Evolutionary conservation across 2,329 filamentous ascomycete species (phyloP), one percentile per base, ranked within the genome.

Genomic region (Claviceps sp.): DNA sequence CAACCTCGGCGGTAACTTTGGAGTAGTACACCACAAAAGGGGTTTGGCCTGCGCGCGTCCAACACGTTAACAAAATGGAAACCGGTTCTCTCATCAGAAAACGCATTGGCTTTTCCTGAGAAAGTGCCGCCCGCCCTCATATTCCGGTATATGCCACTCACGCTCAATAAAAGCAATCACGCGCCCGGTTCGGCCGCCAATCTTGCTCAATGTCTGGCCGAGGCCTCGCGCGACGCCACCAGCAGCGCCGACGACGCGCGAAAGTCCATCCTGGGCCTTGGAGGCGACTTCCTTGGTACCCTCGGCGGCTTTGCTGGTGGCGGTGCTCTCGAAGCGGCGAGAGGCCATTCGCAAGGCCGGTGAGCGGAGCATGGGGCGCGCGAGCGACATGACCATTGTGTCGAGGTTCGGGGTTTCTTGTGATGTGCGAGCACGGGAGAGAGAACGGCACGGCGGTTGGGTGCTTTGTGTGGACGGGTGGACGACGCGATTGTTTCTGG

Each of bases 21-120:
- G 85, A 83, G 78, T 97, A 98, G 81, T 96, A 96, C 67, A 94
- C 67, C 58, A 89, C 84, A 56, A 84, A 83, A 61, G 93, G 93
- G 61, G 90, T 81, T 74, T 93, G 78, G 70, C 83, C 91, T 96
- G 66, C 26, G 22, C 30, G 7, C 20, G 8, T 9, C 20, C 34
- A 42, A 11, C 30, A n/a, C 26, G 30, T 50, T 30, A 50, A 42
- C 42, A 7, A 20, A n/a, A 13, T 8, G 1, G 4, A 8, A 8
- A 5, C 6, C 18, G 5, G 37, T 4, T 24, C 2, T 16, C 6
- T 1, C 9, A 34, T 30, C 30, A 11, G 3, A 8, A 5, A 4
- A 8, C 24, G 24, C 18, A n/a, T 18, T 4, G 4, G 2, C 3
- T 4, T 6, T 20, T 47, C 30, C 30, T n/a, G 30, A 11, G 30